A percentile compares a stretch with the other conserved stretches of the same genome.
phyloP scores from a whole-genome alignment of 2,329 filamentous ascomycete species.

The Ophiostoma triangulosporum region DNA sequence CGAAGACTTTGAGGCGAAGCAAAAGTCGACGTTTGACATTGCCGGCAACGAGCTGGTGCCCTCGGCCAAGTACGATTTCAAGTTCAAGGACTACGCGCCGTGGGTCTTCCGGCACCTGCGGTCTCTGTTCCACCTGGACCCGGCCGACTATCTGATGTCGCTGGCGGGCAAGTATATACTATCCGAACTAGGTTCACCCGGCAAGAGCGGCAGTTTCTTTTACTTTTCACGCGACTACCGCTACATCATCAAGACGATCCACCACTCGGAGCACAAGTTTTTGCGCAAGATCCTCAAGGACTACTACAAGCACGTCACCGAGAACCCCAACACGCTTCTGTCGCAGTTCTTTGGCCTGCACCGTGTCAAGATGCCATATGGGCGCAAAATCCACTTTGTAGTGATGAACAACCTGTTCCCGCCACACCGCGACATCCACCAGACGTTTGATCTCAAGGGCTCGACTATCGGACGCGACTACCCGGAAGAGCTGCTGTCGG shows the following conservation, averaged over 20 bases:
- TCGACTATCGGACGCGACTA: constrained; percentile 91
- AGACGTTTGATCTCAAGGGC: constrained; percentile 92
- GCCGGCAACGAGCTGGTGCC: constrained; percentile 95
- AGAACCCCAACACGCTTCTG: constrained; percentile 91
- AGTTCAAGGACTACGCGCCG: constrained; percentile 99
- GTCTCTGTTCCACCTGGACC: constrained; percentile 77
- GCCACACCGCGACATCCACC: constrained; percentile 91
- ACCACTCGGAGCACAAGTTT: constrained; percentile 86
- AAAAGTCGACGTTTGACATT: constrained; percentile 98
- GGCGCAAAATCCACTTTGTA: constrained; percentile 96
- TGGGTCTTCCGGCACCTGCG: constrained; percentile 96
- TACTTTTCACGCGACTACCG: constrained; percentile 99
- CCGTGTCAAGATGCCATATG: constrained; percentile 95
- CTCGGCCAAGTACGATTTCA: constrained; percentile 99
- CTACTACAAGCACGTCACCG: constrained; percentile 83
- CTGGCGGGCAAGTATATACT: constrained; percentile 97
- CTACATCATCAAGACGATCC: constrained; percentile 99
- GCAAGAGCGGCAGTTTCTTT: constrained; percentile 98
- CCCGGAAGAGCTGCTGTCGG: constrained; percentile 71
- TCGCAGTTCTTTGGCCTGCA: constrained; percentile 97
- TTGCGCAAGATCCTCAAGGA: constrained; percentile 73
- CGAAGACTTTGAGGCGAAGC: constrained; percentile 82
- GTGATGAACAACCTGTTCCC: constrained; percentile 99
- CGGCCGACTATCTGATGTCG: constrained; percentile 96
- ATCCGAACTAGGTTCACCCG: constrained; percentile 89